Conservation (phyloP, 1,284 basidiomycete genomes). For the Austroboletus rostrupii region DNA sequence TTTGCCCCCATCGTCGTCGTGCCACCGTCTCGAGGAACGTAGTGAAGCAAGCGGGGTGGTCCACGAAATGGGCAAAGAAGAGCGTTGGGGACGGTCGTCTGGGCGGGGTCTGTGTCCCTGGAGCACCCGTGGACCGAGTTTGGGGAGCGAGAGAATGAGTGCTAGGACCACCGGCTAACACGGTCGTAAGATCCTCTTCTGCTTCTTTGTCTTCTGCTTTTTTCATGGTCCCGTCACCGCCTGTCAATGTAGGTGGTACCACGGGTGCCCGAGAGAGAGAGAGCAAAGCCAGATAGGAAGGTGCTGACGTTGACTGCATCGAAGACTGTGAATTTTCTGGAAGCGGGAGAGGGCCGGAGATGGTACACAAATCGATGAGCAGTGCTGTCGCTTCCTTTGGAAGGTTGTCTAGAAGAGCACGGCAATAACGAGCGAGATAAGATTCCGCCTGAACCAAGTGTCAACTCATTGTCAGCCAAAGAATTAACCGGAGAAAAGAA, state of each 20-base stretch:
- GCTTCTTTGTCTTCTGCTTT: constrained; percentile 16
- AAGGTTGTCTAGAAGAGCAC: constrained; percentile 76
- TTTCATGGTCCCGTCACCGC: constrained; percentile 32
- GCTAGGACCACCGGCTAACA: constrained; percentile 13
- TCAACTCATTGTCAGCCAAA: neutral
- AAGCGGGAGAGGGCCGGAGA: constrained; percentile 47
- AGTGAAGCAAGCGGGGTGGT: constrained; percentile 81
- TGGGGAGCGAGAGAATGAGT: constrained; percentile 10
- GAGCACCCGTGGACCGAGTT: constrained; percentile 11
- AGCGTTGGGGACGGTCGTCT: constrained; percentile 77
- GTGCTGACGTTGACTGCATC: constrained; percentile 31
- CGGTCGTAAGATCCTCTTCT: constrained; percentile 17
- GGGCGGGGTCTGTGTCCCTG: constrained; percentile 27
- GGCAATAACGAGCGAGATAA: constrained; percentile 81
- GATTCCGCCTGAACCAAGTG: constrained; percentile 59
- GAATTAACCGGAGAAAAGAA: constrained; percentile 1
- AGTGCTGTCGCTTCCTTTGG: constrained; percentile 88
- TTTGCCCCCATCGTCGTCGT: constrained; percentile 76
- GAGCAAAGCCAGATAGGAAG: constrained; percentile 77
- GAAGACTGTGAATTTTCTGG: constrained; percentile 17
- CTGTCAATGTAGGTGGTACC: constrained; percentile 38
- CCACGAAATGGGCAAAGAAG: constrained; percentile 94
- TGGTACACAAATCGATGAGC: constrained; percentile 89
- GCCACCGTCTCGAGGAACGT: constrained; percentile 90
- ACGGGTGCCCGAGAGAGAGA: constrained; percentile 58